phyloP scores from a whole-genome alignment of 352 stramenopile species.

The Globisporangium paddicum region DNA sequence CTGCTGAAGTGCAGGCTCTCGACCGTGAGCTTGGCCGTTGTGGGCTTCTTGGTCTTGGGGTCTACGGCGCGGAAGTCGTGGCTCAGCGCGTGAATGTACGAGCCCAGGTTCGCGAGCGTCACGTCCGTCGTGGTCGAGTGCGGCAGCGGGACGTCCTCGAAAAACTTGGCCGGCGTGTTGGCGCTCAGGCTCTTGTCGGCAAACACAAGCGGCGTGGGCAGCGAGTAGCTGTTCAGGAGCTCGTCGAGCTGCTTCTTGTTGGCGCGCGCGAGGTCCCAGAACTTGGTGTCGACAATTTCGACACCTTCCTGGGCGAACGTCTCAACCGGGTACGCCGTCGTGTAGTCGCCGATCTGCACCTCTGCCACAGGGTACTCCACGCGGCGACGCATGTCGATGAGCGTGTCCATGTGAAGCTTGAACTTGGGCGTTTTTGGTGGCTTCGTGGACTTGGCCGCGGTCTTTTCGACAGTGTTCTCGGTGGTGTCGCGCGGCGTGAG shows the following conservation, averaged over 20 bases:
- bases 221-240: slow-evolving; percentile 8
- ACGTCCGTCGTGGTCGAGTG: slow-evolving; percentile 8
- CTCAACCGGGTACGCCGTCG: slow-evolving; percentile 17
- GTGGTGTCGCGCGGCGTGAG: neutral
- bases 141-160: neutral
- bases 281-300: slow-evolving; percentile 18
- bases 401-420: slow-evolving; percentile 28
- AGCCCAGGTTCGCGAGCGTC: slow-evolving; percentile 9
- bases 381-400: slow-evolving; percentile 44
- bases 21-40: slow-evolving; percentile 6
- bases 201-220: slow-evolving; percentile 17
- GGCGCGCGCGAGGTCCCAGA: slow-evolving; percentile 42
- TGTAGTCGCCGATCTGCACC: slow-evolving; percentile 34
- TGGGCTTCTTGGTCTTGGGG: slow-evolving; percentile 11
- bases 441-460: neutral
- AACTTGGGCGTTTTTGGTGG: slow-evolving; percentile 24
- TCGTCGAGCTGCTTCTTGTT: slow-evolving; percentile 26
- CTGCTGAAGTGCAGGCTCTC: slow-evolving; percentile 27
- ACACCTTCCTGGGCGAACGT: slow-evolving; percentile 18
- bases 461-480: neutral
- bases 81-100: slow-evolving; percentile 6
- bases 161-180: slow-evolving; percentile 1
- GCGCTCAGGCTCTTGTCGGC: slow-evolving; percentile 4
- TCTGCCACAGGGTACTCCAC: slow-evolving; percentile 25
- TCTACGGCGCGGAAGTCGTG: slow-evolving; percentile 8